Percentiles rank a stretch among this genome's conserved stretches.
phyloP scores from a whole-genome alignment of 768 basidiomycete species.

The Tubosaeta sp. region DNA sequence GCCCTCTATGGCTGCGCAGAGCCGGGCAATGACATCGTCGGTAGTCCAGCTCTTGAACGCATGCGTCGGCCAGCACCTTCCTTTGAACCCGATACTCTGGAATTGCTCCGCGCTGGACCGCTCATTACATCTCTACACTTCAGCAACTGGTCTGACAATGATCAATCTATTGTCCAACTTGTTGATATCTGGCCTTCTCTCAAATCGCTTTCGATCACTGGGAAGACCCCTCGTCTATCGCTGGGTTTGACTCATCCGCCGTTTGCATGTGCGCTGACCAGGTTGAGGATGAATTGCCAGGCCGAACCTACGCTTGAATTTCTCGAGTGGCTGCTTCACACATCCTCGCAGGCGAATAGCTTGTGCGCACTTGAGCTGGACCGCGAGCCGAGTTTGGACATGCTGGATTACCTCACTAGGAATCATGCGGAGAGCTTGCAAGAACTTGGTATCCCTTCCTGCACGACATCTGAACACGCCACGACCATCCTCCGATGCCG shows the following conservation, averaged over 20 bases:
- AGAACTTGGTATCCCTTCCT: slow-evolving; percentile 57
- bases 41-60: slow-evolving; percentile 43
- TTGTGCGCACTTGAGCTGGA: slow-evolving; percentile 55
- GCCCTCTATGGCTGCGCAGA: slow-evolving; percentile 56
- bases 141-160: slow-evolving; percentile 69
- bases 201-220: slow-evolving; percentile 52
- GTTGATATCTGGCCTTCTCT: slow-evolving; percentile 61
- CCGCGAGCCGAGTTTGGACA: slow-evolving; percentile 51
- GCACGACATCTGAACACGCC: slow-evolving; percentile 44
- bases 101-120: slow-evolving; percentile 53
- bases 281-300: slow-evolving; percentile 65
- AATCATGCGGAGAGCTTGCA: slow-evolving; percentile 47
- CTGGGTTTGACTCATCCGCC: slow-evolving; percentile 37
- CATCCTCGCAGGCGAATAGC: slow-evolving; percentile 41
- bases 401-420: slow-evolving; percentile 52
- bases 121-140: slow-evolving; percentile 51
- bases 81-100: slow-evolving; percentile 50
- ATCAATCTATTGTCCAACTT: slow-evolving; percentile 52
- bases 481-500: slow-evolving; percentile 44
- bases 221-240: slow-evolving; percentile 50
- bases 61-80: slow-evolving; percentile 49
- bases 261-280: slow-evolving; percentile 43
- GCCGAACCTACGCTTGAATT: slow-evolving; percentile 58
- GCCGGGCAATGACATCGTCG: slow-evolving; percentile 48
- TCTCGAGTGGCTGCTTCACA: slow-evolving; percentile 65